Percentiles rank a stretch among this genome's conserved stretches.
phyloP scores from a whole-genome alignment of 225 moss, liverwort and hornwort species.

The Pseudisothecium myosuroides region DNA sequence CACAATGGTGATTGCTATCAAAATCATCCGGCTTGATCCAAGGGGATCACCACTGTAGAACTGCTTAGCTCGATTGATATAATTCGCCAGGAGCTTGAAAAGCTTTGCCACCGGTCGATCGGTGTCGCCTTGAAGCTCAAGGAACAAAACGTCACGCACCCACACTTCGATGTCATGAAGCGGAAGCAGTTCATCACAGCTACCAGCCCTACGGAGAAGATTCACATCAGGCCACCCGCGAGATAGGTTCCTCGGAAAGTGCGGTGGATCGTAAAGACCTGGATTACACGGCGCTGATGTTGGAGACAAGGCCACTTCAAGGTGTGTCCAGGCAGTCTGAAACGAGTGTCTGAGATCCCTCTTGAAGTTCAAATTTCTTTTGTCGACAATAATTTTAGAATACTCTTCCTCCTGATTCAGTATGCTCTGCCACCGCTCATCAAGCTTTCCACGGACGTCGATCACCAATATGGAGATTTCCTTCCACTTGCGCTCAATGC shows the following conservation, averaged over 20 bases:
- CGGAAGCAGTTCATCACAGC: background rate
- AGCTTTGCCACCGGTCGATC: background rate
- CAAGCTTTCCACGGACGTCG: background rate
- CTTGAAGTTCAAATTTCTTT: background rate
- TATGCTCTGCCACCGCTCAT: background rate
- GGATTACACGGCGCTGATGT: no score
- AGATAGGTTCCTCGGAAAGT: background rate
- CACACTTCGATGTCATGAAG: constrained; percentile 11
- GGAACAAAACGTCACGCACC: background rate
- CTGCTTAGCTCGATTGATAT: background rate
- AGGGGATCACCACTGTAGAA: background rate
- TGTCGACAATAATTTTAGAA: background rate
- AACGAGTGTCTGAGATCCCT: background rate
- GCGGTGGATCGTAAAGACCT: background rate
- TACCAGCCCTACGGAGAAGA: background rate
- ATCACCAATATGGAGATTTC: background rate
- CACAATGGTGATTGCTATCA: background rate
- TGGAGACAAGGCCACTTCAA: background rate
- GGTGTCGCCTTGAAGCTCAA: background rate
- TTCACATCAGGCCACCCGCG: background rate
- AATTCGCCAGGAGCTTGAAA: background rate
- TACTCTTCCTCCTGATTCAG: background rate
- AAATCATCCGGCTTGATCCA: constrained; percentile 1
- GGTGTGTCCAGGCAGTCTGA: background rate
- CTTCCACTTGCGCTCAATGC: background rate